Evolutionary conservation across 495 filamentous ascomycete genomes (phyloP).

Genomic region (Penicillium salamii): DNA sequence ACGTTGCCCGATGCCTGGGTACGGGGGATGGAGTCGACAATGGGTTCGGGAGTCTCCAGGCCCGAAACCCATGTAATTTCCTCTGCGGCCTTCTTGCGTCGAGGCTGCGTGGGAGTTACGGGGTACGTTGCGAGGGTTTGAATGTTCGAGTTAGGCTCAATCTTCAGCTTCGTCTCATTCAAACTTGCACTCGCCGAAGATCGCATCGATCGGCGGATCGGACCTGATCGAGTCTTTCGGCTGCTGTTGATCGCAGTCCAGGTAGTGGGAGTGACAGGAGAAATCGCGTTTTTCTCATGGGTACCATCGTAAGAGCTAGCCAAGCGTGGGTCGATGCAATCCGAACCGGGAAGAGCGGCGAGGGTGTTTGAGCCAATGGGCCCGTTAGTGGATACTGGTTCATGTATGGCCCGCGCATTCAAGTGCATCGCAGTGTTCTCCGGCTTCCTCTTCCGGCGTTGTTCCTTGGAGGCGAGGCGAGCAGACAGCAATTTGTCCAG

Average conservation of each 20-base stretch:
- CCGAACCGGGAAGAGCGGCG: constrained; percentile 6
- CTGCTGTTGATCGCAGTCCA: neutral
- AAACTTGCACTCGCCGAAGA: neutral
- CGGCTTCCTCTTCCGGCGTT: constrained; percentile 47
- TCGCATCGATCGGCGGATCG: neutral
- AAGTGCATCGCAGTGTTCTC: constrained; percentile 12
- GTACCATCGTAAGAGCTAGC: constrained; percentile 13
- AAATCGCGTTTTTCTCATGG: neutral
- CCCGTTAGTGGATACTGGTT: neutral
- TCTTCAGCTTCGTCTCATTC: constrained; percentile 15
- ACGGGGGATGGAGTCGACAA: constrained; percentile 1
- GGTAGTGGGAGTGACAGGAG: neutral
- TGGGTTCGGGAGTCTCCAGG: constrained; percentile 11
- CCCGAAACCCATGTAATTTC: neutral
- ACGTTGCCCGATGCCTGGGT: neutral
- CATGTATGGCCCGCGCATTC: neutral
- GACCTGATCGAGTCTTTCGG: neutral
- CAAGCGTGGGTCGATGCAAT: constrained; percentile 38
- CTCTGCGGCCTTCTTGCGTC: neutral
- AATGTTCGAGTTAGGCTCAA: constrained; percentile 9
- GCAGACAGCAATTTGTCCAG: constrained; percentile 66
- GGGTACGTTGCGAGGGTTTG: constrained; percentile 11
- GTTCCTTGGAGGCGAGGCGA: constrained; percentile 68
- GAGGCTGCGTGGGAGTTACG: constrained; percentile 19
- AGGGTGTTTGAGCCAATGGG: constrained; percentile 1